Evolutionary conservation across 2,329 filamentous ascomycete genomes (phyloP).

Genomic region (Pyrenophora seminiperda): DNA sequence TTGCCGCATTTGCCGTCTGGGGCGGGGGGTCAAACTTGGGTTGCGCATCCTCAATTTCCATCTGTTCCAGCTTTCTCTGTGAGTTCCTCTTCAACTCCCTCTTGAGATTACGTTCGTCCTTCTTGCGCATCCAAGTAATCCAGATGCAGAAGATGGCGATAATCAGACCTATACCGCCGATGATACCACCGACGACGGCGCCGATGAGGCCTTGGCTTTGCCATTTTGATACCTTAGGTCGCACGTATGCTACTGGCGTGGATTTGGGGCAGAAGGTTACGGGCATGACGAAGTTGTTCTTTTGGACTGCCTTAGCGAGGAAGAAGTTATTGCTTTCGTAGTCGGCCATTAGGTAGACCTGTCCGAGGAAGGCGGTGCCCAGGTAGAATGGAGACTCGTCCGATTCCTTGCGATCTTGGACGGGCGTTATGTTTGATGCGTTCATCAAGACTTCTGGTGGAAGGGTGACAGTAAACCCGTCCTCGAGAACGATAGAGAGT

Average conservation of each 20-base stretch:
- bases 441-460: conserved; percentile 48
- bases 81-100: conserved; percentile 34
- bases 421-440: conserved; percentile 46
- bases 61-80: conserved; percentile 38
- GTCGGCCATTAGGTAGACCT: conserved; percentile 54
- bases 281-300: conserved; percentile 51
- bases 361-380: conserved; percentile 49
- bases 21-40: conserved; percentile 42
- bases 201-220: conserved; percentile 45
- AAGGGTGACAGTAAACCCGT: conserved; percentile 49
- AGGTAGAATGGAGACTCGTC: conserved; percentile 45
- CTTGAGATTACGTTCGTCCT: conserved; percentile 35
- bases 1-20: conserved; percentile 31
- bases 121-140: conserved; percentile 35
- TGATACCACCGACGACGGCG: conserved; percentile 46
- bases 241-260: conserved; percentile 42
- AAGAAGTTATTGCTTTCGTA: conserved; percentile 50
- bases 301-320: conserved; percentile 48
- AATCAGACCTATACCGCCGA: conserved; percentile 43
- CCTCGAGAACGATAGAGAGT: conserved; percentile 49
- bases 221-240: conserved; percentile 37
- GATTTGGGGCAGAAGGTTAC: conserved; percentile 49
- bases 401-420: conserved; percentile 38
- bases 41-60: conserved; percentile 39
- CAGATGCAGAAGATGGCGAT: conserved; percentile 38